Conservation (phyloP, 2,329 filamentous ascomycete genomes). For the Fusarium sp. region DNA sequence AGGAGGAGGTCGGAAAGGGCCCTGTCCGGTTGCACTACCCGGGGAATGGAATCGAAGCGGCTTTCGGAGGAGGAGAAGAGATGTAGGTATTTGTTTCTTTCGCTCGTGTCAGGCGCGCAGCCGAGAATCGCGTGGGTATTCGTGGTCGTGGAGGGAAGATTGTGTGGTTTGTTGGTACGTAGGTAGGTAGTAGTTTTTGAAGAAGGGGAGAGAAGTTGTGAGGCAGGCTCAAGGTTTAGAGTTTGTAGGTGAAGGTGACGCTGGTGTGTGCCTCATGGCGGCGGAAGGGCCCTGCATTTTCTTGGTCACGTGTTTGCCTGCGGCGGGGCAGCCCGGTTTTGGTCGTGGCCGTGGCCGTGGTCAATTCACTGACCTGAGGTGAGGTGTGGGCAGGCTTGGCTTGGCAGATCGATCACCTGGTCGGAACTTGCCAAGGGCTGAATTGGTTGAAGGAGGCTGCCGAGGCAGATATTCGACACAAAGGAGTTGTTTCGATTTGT, state of each 20-base stretch:
- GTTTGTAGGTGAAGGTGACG: conserved; percentile 43
- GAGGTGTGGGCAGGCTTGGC: conserved; percentile 3
- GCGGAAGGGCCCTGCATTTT: conserved; percentile 36
- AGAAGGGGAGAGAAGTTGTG: conserved; percentile 34
- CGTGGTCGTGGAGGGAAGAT: conserved; percentile 4
- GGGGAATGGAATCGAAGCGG: conserved; percentile 21
- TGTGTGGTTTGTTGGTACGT: conserved; percentile 16
- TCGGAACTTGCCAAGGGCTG: conserved; percentile 11
- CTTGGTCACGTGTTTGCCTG: conserved; percentile 46
- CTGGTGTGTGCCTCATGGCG: conserved; percentile 44
- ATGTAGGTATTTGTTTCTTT: conserved; percentile 5
- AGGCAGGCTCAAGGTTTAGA: conserved; percentile 42
- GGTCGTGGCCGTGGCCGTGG: not conserved
- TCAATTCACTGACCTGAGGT: conserved; percentile 6
- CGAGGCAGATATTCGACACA: not conserved
- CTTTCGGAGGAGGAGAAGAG: conserved; percentile 10
- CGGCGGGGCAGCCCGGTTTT: conserved; percentile 43
- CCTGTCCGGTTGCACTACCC: conserved; percentile 28
- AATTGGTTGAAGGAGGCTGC: not conserved
- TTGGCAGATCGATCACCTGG: conserved; percentile 6
- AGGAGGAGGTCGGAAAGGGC: conserved; percentile 24
- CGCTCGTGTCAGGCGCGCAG: conserved; percentile 29
- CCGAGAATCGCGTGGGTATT: conserved; percentile 31
- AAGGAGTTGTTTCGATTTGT: not conserved
- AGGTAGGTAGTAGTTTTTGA: conserved; percentile 7